Conservation (phyloP, 2,329 filamentous ascomycete genomes). For the Claviceps cyperi region DNA sequence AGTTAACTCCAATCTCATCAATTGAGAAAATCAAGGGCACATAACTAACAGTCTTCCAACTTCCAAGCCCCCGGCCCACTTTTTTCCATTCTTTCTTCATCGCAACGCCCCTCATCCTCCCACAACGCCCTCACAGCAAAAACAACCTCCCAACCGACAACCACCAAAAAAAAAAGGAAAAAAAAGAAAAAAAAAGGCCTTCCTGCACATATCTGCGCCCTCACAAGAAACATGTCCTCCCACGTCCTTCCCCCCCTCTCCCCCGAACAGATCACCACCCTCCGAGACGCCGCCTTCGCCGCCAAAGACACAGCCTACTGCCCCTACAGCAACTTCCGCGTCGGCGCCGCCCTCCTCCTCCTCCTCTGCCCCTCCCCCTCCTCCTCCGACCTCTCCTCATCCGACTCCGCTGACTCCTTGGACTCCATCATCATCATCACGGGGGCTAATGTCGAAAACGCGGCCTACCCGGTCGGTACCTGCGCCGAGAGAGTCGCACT, state of each 20-base stretch:
- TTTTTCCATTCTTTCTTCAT: too few species aligned
- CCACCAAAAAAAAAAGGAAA: neutral
- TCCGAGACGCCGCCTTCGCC: slow-evolving; percentile 45
- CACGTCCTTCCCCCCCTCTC: neutral
- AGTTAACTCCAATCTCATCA: too few species aligned
- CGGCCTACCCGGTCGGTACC: slow-evolving; percentile 82
- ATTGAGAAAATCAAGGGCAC: too few species aligned
- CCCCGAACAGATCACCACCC: slow-evolving; percentile 44
- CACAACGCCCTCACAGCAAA: too few species aligned
- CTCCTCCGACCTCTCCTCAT: too few species aligned
- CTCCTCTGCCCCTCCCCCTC: too few species aligned
- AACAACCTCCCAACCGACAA: too few species aligned
- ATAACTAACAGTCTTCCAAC: too few species aligned
- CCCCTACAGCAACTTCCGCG: slow-evolving; percentile 84
- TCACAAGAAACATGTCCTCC: neutral
- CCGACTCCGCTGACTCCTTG: too few species aligned
- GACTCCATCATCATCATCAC: slow-evolving; percentile 9
- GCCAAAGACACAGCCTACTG: slow-evolving; percentile 77
- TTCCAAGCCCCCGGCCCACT: too few species aligned
- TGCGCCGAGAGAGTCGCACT: slow-evolving; percentile 91
- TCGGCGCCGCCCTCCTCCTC: slow-evolving; percentile 65
- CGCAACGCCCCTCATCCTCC: too few species aligned
- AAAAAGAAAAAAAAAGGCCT: neutral
- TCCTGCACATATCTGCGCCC: neutral
- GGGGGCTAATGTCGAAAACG: slow-evolving; percentile 90